Conservation (phyloP, 2,329 filamentous ascomycete species). For the Blastomyces percursus region DNA sequence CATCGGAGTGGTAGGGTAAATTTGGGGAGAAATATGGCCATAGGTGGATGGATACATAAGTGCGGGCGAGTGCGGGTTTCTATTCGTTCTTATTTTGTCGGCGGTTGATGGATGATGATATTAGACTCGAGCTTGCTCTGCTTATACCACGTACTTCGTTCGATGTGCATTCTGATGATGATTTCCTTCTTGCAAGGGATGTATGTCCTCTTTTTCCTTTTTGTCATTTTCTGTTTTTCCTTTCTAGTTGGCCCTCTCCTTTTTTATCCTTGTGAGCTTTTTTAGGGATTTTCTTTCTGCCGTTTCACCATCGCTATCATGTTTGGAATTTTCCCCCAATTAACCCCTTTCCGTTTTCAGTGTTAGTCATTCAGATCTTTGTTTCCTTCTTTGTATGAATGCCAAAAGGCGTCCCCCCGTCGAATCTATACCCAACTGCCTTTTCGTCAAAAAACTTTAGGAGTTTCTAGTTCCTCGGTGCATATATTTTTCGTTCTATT, state of each 20-base stretch:
- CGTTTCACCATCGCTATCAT: not conserved
- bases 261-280: not conserved
- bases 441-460: not conserved
- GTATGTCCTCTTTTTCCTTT: not conserved
- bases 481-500: not conserved
- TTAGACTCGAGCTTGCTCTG: not conserved
- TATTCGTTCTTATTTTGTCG: not conserved
- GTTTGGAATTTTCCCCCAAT: not conserved
- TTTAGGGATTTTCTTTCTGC: not conserved
- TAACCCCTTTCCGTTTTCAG: not conserved
- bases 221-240: not conserved
- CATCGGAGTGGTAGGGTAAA: not conserved
- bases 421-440: not conserved
- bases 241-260: not conserved
- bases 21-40: not conserved
- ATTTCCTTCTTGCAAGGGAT: not conserved
- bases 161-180: not conserved
- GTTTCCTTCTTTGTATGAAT: not conserved
- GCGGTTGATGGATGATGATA: not conserved
- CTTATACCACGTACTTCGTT: not conserved
- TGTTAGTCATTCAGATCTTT: not conserved
- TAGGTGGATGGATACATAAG: not conserved
- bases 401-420: not conserved
- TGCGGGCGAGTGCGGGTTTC: not conserved
- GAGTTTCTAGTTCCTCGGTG: not conserved